Evolutionary conservation across 2,329 filamentous ascomycete species (phyloP), one percentile per base, ranked within the genome.

Genomic region (Cadophora gregata): DNA sequence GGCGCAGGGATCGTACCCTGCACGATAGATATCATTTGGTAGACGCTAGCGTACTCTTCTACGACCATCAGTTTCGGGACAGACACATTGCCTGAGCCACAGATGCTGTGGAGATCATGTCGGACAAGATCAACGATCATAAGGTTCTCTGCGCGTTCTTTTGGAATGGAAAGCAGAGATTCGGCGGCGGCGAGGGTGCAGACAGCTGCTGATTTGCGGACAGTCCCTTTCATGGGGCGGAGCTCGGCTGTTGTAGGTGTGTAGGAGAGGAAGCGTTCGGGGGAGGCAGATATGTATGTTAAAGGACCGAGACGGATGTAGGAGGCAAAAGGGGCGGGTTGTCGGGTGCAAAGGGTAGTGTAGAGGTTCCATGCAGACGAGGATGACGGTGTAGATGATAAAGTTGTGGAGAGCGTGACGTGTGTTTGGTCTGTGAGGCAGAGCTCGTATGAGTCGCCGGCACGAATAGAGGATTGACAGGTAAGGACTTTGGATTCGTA

Each of bases 41-140:
- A 97, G 0, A 98, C 93, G 25, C 89, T 94, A 56, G 92, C 90
- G 76, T 97, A 96, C 76, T 97, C 93, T 78, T 97, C 94, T 0
- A 98, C 91, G 66, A 89, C 86, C 81, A 97, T 91, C 27, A 97
- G 81, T 64, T 93, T 90, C 16, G 89, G 87, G 1, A 97, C 93
- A 6, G 81, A 78, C 0, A 97, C 93, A 66, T 86, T 86, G 0
- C 88, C 89, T 1, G 90, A 85, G 5, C 92, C 92, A 68, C 90
- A 93, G 9, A 97, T 89, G n/a, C 90, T 88, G 78, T 96, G 91
- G 14, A 98, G 82, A 78, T 98, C 95, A 76, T 98, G 95, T 0
- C 95, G 87, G n/a, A 97, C 96, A 0, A 98, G 84, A 78, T 98
- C 95, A 2, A 97, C 94, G 74, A 98, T 97, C 96, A 98, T 98